Percentiles rank a stretch among this genome's conserved stretches.
These are phyloP conservation scores for Begonia masoniana DNA, from an alignment of 306 rosid species.

Conservation along the genomic window DNA sequence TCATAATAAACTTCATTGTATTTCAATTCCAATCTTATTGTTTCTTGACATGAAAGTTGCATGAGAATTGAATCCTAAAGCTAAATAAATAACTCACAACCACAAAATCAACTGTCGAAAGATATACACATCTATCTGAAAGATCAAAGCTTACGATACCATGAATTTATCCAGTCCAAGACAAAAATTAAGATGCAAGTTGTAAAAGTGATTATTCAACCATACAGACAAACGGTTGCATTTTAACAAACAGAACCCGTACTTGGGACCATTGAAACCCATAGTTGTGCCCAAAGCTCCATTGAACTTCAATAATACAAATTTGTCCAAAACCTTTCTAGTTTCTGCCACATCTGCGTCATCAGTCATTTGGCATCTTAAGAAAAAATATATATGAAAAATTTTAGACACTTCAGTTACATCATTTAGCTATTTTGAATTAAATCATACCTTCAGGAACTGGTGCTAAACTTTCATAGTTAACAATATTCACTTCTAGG, in stretches of 20 bases:
- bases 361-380: neutral
- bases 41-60: too few relatives aligned
- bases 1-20: too few relatives aligned
- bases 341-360: conserved; percentile 32
- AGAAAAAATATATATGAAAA: neutral
- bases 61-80: neutral
- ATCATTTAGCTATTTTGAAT: neutral
- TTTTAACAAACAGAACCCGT: conserved; percentile 6
- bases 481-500: conserved; percentile 31
- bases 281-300: conserved; percentile 18
- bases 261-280: conserved; percentile 46
- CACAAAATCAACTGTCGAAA: neutral
- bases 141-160: neutral
- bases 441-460: conserved; percentile 31
- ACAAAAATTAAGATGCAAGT: neutral
- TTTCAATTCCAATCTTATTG: too few relatives aligned
- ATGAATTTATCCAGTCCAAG: neutral
- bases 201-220: neutral
- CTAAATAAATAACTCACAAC: neutral
- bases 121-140: neutral
- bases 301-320: conserved; percentile 56
- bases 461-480: conserved; percentile 30
- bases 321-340: conserved; percentile 52
- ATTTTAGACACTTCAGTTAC: neutral
- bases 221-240: too few relatives aligned